A percentile compares a stretch with the other conserved stretches of the same genome.
phyloP scores from a whole-genome alignment of 176 grass and related monocot genomes.

The Avena insularis region DNA sequence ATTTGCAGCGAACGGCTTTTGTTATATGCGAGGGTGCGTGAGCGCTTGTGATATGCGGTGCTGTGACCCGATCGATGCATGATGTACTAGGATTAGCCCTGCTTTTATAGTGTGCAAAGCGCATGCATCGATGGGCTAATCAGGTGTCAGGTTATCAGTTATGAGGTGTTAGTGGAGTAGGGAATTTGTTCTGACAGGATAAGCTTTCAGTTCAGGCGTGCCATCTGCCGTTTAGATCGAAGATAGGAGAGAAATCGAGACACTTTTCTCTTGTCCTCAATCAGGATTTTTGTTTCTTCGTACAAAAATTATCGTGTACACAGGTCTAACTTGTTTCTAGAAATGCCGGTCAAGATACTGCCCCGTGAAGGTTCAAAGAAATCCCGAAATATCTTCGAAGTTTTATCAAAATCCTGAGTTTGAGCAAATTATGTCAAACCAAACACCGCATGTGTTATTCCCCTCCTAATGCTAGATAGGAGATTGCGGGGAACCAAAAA shows the following conservation, averaged over 20 bases:
- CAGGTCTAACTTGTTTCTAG: too few species aligned
- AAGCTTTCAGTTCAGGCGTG: background rate
- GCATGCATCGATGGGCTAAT: background rate
- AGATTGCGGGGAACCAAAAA: too few species aligned
- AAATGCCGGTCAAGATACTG: too few species aligned
- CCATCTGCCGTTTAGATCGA: background rate
- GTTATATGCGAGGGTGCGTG: background rate
- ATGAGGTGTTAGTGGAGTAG: background rate
- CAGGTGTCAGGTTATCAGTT: too few species aligned
- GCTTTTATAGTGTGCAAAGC: constrained; percentile 44
- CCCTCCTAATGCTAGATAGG: too few species aligned
- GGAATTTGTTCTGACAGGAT: background rate
- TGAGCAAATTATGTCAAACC: too few species aligned
- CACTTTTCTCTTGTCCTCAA: background rate
- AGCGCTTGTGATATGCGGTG: background rate
- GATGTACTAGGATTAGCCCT: background rate
- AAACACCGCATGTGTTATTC: too few species aligned
- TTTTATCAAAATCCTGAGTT: too few species aligned
- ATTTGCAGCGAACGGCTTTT: background rate
- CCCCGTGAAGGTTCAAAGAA: too few species aligned
- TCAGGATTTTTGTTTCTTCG: too few species aligned
- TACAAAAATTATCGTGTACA: too few species aligned
- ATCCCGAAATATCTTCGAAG: too few species aligned
- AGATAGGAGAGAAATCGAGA: background rate
- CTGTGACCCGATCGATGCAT: constrained; percentile 16